phyloP scores from a whole-genome alignment of 1,284 basidiomycete genomes.

The Tilletiaria anomala region DNA sequence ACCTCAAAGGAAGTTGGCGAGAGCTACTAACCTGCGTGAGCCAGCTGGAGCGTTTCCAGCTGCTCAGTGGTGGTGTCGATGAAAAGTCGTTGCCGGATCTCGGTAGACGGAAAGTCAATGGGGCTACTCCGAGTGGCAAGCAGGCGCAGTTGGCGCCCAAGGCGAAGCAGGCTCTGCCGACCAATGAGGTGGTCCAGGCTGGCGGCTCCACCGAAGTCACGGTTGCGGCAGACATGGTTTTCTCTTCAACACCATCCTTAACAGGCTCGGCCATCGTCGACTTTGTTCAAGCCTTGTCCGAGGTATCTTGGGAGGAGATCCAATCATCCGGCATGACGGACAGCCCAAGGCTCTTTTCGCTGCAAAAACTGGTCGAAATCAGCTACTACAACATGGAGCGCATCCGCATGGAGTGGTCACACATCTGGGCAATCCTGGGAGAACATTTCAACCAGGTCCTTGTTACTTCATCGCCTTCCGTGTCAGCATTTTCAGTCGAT shows the following conservation, averaged over 20 bases:
- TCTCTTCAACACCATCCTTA: conserved; percentile 83
- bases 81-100: conserved; percentile 59
- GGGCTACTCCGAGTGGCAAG: conserved; percentile 4
- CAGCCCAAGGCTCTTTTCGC: conserved; percentile 84
- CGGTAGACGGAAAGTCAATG: conserved; percentile 50
- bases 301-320: conserved; percentile 99
- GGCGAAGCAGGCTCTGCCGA: conserved; percentile 46
- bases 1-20: conserved; percentile 37
- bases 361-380: conserved; percentile 98
- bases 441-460: conserved; percentile 99
- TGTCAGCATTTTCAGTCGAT: conserved; percentile 92
- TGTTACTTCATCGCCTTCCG: conserved; percentile 92
- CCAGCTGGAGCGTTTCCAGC: conserved; percentile 38
- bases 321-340: conserved; percentile 79
- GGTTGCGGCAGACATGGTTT: conserved; percentile 97
- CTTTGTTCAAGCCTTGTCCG: conserved; percentile 88
- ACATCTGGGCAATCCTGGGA: conserved; percentile 92
- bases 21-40: conserved; percentile 38
- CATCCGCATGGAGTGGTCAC: conserved; percentile 96
- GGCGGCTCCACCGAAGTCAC: conserved; percentile 95
- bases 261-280: conserved; percentile 94
- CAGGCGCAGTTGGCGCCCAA: conserved; percentile 2
- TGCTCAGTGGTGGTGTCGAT: conserved; percentile 40
- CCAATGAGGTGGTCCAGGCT: conserved; percentile 89
- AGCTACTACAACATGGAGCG: conserved; percentile 99